These are phyloP conservation scores for Stemphylium beticola DNA, from an alignment of 2,329 filamentous ascomycete genomes.

Conservation along the genomic window DNA sequence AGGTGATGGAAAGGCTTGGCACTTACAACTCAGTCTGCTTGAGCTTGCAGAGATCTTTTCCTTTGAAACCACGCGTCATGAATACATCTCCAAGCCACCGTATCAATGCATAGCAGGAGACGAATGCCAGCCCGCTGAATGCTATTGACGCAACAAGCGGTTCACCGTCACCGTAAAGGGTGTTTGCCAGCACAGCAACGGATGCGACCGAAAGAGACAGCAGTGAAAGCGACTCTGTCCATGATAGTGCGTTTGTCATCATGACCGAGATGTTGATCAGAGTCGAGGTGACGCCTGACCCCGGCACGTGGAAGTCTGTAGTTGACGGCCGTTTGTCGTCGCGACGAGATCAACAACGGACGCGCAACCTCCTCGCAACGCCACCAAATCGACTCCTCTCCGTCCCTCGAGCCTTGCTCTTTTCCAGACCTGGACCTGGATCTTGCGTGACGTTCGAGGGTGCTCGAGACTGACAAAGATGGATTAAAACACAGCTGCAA, in stretches of 20 bases:
- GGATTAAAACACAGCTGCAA: slow-evolving; percentile 2
- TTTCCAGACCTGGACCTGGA: background rate
- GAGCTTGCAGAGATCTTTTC: slow-evolving; percentile 83
- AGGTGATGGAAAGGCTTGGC: background rate
- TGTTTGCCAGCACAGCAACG: slow-evolving; percentile 76
- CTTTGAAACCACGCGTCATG: slow-evolving; percentile 85
- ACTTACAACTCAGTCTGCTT: slow-evolving; percentile 75
- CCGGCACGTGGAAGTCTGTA: slow-evolving; percentile 17
- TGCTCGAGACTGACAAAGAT: slow-evolving; percentile 5
- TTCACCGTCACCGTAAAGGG: slow-evolving; percentile 82
- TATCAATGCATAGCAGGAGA: slow-evolving; percentile 82
- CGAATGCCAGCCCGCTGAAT: slow-evolving; percentile 84
- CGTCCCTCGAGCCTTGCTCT: background rate
- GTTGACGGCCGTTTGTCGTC: slow-evolving; percentile 14
- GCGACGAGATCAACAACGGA: slow-evolving; percentile 10
- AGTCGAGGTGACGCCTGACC: slow-evolving; percentile 15
- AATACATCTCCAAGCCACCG: slow-evolving; percentile 92
- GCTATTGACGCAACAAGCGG: slow-evolving; percentile 88
- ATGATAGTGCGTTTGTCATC: slow-evolving; percentile 53
- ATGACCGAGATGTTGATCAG: slow-evolving; percentile 10
- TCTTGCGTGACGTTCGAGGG: slow-evolving; percentile 1
- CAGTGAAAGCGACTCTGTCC: slow-evolving; percentile 63
- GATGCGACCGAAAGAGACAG: slow-evolving; percentile 71
- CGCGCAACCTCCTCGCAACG: slow-evolving; percentile 1
- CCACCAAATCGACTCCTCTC: background rate